These are phyloP conservation scores for Carex littledalei DNA, from an alignment of 176 grass and related monocot genomes.

Conservation along the genomic window DNA sequence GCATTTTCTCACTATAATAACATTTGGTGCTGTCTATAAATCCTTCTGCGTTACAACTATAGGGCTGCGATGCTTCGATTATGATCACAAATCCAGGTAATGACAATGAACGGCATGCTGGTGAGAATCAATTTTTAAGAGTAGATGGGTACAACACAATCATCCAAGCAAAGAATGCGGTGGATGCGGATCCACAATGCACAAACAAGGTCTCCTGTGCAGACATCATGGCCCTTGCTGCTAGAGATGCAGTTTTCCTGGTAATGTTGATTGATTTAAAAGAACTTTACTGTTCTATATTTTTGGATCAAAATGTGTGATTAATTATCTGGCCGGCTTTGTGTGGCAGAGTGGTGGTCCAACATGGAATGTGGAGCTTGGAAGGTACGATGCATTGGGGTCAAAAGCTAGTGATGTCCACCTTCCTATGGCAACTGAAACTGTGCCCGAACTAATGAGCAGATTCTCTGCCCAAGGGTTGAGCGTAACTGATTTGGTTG, in stretches of 20 bases:
- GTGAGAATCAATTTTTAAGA: conserved; percentile 44
- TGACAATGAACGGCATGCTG: conserved; percentile 48
- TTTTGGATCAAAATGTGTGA: background rate
- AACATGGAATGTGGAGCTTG: conserved; percentile 62
- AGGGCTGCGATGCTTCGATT: conserved; percentile 66
- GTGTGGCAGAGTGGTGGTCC: conserved; percentile 44
- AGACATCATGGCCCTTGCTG: conserved; percentile 55
- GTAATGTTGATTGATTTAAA: conserved; percentile 11
- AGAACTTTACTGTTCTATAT: background rate
- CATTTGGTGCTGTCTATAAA: too few species aligned
- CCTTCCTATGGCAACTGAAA: conserved; percentile 28
- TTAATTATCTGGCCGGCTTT: background rate
- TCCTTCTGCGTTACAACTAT: background rate
- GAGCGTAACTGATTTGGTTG: conserved; percentile 50
- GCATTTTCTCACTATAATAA: background rate
- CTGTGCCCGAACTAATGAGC: conserved; percentile 36
- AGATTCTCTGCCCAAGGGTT: conserved; percentile 50
- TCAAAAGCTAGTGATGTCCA: conserved; percentile 46
- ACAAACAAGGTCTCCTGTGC: conserved; percentile 50
- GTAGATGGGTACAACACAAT: conserved; percentile 62
- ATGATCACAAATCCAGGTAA: conserved; percentile 36
- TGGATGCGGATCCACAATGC: conserved; percentile 53
- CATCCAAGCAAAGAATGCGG: conserved; percentile 38
- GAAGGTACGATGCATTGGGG: conserved; percentile 49
- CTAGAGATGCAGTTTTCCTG: conserved; percentile 48